Conservation (phyloP, 2,329 filamentous ascomycete species). For the Sordariomycetes sp. region DNA sequence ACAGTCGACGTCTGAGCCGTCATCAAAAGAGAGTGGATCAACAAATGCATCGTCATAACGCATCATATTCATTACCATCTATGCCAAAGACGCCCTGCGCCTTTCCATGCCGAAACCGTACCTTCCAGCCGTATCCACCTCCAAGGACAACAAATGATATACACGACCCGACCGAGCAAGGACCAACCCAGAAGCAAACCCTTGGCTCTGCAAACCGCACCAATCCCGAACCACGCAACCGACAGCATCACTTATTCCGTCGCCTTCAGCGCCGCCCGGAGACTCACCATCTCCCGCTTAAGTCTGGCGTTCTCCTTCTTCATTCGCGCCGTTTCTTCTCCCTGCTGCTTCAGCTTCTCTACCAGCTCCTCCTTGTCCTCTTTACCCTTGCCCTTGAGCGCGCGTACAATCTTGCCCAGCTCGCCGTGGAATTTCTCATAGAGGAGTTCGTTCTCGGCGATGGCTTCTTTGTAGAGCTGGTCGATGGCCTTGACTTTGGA, state of each 20-base stretch:
- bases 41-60: conserved; percentile 11
- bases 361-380: conserved; percentile 75
- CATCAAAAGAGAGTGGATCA: conserved; percentile 3
- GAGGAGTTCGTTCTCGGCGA: conserved; percentile 84
- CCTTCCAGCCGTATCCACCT: background rate
- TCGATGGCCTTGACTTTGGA: conserved; percentile 74
- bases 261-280: conserved; percentile 46
- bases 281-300: conserved; percentile 71
- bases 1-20: too few relatives aligned
- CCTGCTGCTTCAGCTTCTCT: conserved; percentile 57
- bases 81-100: conserved; percentile 4
- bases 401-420: conserved; percentile 71
- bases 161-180: background rate
- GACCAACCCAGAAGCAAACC: background rate
- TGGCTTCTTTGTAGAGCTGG: conserved; percentile 79
- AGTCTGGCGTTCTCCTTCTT: conserved; percentile 81
- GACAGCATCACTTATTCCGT: conserved; percentile 19
- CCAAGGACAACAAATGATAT: background rate
- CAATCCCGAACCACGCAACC: conserved; percentile 1
- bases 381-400: conserved; percentile 60
- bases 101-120: conserved; percentile 8
- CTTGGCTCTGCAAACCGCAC: background rate
- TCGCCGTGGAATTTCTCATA: conserved; percentile 93
- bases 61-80: conserved; percentile 9
- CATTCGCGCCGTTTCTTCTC: conserved; percentile 67